phyloP scores from a whole-genome alignment of 1,284 basidiomycete species.

The Ceratobasidium sp. region DNA sequence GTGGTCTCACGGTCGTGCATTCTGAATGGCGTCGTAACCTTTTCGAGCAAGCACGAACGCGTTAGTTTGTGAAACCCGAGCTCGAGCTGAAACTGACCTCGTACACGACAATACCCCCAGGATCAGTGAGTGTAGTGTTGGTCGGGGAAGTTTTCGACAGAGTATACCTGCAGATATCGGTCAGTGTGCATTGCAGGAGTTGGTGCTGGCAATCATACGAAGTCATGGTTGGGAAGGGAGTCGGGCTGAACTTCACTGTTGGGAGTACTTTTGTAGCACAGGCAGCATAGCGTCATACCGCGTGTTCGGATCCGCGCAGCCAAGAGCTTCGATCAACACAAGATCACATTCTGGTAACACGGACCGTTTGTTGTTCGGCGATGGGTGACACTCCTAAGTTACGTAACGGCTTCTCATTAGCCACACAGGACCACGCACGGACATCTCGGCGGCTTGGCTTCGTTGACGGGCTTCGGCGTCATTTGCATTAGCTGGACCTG shows the following conservation, averaged over 20 bases:
- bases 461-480: not conserved
- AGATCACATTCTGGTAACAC: not conserved
- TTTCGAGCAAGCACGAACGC: not conserved
- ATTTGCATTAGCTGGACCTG: conserved; percentile 3
- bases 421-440: not conserved
- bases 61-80: not conserved
- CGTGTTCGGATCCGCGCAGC: not conserved
- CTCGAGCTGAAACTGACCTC: conserved; percentile 13
- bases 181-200: not conserved
- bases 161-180: conserved; percentile 7
- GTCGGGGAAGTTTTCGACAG: conserved; percentile 25
- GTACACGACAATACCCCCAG: conserved; percentile 4
- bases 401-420: not conserved
- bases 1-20: conserved; percentile 2
- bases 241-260: not conserved
- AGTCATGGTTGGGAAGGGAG: not conserved
- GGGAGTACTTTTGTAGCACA: not conserved
- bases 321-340: no score
- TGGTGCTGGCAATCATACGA: not conserved
- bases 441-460: no score
- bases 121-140: conserved; percentile 18
- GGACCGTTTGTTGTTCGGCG: not conserved
- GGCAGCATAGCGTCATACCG: not conserved
- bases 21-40: conserved; percentile 29
- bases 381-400: not conserved